Evolutionary conservation across 345 rosid genomes (phyloP).

Genomic region (Hibiscus syriacus): DNA sequence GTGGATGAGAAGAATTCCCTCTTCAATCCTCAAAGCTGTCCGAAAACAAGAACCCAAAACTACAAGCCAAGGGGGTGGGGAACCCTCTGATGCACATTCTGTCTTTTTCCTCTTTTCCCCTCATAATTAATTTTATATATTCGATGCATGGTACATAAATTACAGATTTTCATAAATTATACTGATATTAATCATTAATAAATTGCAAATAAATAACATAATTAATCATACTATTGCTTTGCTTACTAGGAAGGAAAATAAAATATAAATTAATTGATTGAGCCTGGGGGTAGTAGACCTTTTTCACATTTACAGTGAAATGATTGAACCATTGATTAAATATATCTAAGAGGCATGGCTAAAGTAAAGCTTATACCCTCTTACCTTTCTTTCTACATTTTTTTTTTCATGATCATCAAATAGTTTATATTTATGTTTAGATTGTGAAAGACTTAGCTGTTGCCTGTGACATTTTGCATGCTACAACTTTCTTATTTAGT

Average conservation of each 20-base stretch:
- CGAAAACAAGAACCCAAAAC: conserved; percentile 28
- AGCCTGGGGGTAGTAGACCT: conserved; percentile 22
- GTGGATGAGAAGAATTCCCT: conserved; percentile 39
- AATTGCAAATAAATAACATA: no score
- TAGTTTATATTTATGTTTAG: not conserved
- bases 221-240: no score
- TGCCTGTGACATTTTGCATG: conserved; percentile 32
- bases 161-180: no score
- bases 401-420: no score
- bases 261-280: no score
- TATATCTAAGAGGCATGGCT: conserved; percentile 17
- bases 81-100: conserved; percentile 55
- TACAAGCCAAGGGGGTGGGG: conserved; percentile 9
- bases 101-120: conserved; percentile 55
- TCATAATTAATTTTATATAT: not conserved
- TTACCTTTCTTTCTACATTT: not conserved
- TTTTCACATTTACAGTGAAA: conserved; percentile 32
- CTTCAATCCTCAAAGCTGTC: conserved; percentile 23
- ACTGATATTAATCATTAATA: no score
- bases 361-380: conserved; percentile 14
- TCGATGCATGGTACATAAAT: not conserved
- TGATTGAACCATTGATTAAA: conserved; percentile 55
- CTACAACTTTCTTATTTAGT: not conserved
- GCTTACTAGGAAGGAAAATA: no score
- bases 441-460: not conserved